Evolutionary conservation across 2,329 filamentous ascomycete genomes (phyloP), one percentile per base, ranked within the genome.

Genomic region (Ciborinia camelliae): DNA sequence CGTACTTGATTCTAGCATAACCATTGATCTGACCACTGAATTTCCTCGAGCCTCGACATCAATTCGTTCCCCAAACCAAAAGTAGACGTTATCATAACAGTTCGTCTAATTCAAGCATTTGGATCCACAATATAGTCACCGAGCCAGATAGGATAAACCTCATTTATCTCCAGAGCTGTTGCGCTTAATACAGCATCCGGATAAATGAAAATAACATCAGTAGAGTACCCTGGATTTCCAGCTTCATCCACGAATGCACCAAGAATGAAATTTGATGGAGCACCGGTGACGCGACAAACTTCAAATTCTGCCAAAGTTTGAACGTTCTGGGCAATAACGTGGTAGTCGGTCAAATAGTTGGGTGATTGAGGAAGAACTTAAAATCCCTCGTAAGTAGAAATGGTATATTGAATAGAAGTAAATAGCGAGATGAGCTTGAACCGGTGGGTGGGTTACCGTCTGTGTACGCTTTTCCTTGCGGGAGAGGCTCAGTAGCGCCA

Each of bases 111-210:
- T 51, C 4, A 57, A 45, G 39, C 54, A 45, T 57, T 57, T 0
- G 39, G 54, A 30, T 57, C 54, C 2, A 43, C 54, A 32, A 57
- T 3, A n/a, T 32, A 3, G 45, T 57, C 54, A 23, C 54, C 54
- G 4, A 39, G 54, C 54, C 54, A 57, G 18, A 57, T 57, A 32
- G 54, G 54, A 23, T 57, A 57, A 4, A 57, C 54, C 4, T 57
- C 54, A 45, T 43, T 57, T 14, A 57, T 6, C 20, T 57, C 2
- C 20, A 20, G 43, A 45, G 43, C 43, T 1, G 43, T 20, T n/a
- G 10, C 26, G 23, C 32, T 14, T 7, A 1, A 28, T 12, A 20
- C 54, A 30, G 37, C 37, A 45, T 57, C 54, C 12, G 41, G 54
- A 57, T 45, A 32, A 20, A 57, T 57, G 14, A 0, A 0, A 2